Evolutionary conservation across 2,329 filamentous ascomycete genomes (phyloP).

Genomic region (Diplocarpon rosae): DNA sequence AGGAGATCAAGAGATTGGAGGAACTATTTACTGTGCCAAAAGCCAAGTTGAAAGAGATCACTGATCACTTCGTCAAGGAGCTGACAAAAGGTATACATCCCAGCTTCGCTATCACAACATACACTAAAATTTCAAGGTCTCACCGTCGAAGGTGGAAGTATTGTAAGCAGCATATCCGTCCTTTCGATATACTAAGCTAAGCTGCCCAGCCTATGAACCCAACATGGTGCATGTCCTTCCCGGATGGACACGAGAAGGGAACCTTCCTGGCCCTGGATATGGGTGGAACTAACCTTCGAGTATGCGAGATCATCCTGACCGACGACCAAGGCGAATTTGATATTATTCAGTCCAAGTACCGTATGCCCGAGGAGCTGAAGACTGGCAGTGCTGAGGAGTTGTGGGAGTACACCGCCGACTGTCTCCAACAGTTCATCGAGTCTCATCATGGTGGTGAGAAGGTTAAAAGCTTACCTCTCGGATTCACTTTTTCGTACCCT

Average conservation of each 20-base stretch:
- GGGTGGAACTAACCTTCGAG: slow-evolving; percentile 90
- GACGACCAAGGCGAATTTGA: slow-evolving; percentile 84
- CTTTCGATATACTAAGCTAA: slow-evolving; percentile 10
- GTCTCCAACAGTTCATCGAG: slow-evolving; percentile 80
- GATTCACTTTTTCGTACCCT: slow-evolving; percentile 95
- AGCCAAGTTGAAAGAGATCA: slow-evolving; percentile 78
- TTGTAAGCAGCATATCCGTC: slow-evolving; percentile 47
- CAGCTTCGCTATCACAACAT: not conserved
- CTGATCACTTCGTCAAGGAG: slow-evolving; percentile 79
- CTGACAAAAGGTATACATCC: slow-evolving; percentile 62
- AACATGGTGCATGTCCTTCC: slow-evolving; percentile 88
- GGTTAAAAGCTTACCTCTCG: slow-evolving; percentile 61
- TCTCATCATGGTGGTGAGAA: slow-evolving; percentile 64
- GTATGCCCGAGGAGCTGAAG: slow-evolving; percentile 87
- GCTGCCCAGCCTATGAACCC: slow-evolving; percentile 82
- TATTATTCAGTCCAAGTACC: slow-evolving; percentile 93
- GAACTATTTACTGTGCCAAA: slow-evolving; percentile 69
- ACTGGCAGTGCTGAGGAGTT: slow-evolving; percentile 73
- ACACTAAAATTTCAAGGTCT: slow-evolving; percentile 45
- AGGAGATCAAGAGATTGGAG: slow-evolving; percentile 76
- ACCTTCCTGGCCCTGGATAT: slow-evolving; percentile 87
- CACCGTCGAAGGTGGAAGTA: slow-evolving; percentile 78
- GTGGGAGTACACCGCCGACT: slow-evolving; percentile 93
- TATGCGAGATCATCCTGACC: slow-evolving; percentile 84
- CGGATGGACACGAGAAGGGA: slow-evolving; percentile 76